These are phyloP conservation scores for Irpex sp. DNA, from an alignment of 1,284 basidiomycete genomes.

Conservation along the genomic window DNA sequence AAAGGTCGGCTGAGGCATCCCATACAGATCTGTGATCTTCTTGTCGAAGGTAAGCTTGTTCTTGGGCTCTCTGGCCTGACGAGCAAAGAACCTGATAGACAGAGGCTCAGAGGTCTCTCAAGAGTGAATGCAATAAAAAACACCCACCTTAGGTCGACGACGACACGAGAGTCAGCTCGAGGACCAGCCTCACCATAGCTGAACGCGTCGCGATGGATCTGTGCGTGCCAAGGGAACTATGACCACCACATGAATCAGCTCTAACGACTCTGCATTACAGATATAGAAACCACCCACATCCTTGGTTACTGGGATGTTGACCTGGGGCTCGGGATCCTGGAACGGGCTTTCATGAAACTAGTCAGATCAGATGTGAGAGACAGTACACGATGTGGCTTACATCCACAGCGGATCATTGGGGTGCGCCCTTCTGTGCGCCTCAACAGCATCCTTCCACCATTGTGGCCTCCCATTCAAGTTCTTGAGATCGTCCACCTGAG, in stretches of 20 bases:
- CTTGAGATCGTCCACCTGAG: constrained; percentile 4
- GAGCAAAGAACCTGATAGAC: constrained; percentile 23
- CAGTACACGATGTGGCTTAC: neutral
- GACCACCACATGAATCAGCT: neutral
- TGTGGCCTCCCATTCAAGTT: constrained; percentile 6
- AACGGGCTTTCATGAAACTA: neutral
- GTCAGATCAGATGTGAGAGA: neutral
- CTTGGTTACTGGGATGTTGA: constrained; percentile 19
- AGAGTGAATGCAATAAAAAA: neutral
- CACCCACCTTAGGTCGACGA: constrained; percentile 15
- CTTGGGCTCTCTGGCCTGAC: constrained; percentile 15
- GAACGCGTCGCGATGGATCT: constrained; percentile 31
- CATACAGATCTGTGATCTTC: constrained; percentile 23
- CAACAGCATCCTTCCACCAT: constrained; percentile 29
- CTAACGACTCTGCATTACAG: neutral
- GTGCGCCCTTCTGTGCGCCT: constrained; percentile 24
- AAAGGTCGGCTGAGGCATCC: constrained; percentile 34
- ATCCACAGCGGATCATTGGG: constrained; percentile 22
- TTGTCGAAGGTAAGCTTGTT: constrained; percentile 22
- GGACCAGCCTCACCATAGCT: constrained; percentile 23
- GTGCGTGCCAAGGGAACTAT: constrained; percentile 24
- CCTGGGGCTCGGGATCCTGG: constrained; percentile 29
- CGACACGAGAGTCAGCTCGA: constrained; percentile 17
- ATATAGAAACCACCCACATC: constrained; percentile 2
- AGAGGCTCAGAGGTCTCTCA: neutral